Base-by-base conservation (phyloP, 257 asterid species). In the Gynochthodes officinalis region DNA sequence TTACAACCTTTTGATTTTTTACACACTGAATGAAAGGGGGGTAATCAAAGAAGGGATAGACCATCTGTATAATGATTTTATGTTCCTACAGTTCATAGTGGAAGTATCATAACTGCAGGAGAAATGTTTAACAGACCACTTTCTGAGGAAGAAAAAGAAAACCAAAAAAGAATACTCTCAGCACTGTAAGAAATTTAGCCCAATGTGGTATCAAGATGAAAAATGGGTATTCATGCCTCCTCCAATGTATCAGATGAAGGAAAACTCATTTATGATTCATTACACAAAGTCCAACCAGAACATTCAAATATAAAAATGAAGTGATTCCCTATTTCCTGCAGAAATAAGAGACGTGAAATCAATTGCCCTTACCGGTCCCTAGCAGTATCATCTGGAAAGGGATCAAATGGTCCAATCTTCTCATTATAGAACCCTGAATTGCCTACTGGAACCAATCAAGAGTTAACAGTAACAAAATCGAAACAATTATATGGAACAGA, bases 341-440 rank as follows among this genome's bases (percentile, higher is more conserved):
- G 49, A 52, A 57, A 10, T 23, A 62, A 30, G n/a, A 48, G 37
- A 4, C 2, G 7, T 18, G 43, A 10, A 58, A 28, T 44, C 14
- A 70, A 72, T 23, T 32, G 16, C 72, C 67, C 89, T 76, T 78
- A 90, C 98, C 91, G 78, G 53, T 92, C 96, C 84, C 79, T 83
- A 37, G 86, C 72, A 72, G 75, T 83, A 69, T 82, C 94, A 75
- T 87, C 94, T 32, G 70, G 43, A 75, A 69, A 75, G 55, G 85
- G 67, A 80, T 84, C 82, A 42, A 79, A 79, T n/a, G 82, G 64
- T 75, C 85, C 88, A 74, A 80, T 80, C 82, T 84, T 86, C 40
- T 75, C 81, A 67, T 69, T 76, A 54, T 69, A 86, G 54, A 82
- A 86, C 70, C 89, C 80, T 42, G 77, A 60, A 65, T 54, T 77